phyloP scores from a whole-genome alignment of 202 grass and related monocot species.

The Alloteropsis angusta region DNA sequence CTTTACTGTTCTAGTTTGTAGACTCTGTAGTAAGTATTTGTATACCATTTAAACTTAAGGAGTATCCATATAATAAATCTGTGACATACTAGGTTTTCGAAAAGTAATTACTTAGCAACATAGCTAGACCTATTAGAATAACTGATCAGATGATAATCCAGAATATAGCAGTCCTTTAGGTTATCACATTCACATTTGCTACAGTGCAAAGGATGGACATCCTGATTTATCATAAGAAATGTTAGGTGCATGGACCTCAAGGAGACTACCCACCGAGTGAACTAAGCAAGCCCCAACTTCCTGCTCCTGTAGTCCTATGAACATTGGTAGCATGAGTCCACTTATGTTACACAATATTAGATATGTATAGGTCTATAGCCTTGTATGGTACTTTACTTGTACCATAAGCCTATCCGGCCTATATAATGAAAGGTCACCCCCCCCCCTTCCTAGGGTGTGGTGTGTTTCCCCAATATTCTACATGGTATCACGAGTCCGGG shows the following conservation, averaged over 20 bases:
- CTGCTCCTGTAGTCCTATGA: not conserved
- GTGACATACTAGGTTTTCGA: conserved; percentile 1
- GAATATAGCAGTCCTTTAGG: not conserved
- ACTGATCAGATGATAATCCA: not conserved
- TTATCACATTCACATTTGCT: not conserved
- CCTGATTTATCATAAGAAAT: conserved; percentile 1
- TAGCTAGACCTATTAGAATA: conserved; percentile 1
- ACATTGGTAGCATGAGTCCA: not conserved
- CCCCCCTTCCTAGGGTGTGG: too few species aligned
- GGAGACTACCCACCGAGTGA: not conserved
- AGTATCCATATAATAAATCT: not conserved
- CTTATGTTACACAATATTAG: not conserved
- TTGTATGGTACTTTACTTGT: too few species aligned
- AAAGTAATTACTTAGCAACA: not conserved
- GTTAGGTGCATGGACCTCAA: not conserved
- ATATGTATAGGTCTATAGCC: too few species aligned
- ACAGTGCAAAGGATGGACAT: not conserved
- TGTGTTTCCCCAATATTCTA: too few species aligned
- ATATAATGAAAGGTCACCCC: too few species aligned
- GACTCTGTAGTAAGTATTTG: not conserved
- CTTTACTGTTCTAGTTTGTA: conserved; percentile 1
- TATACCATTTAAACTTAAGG: conserved; percentile 12
- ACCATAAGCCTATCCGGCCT: too few species aligned
- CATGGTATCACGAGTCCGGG: too few species aligned
- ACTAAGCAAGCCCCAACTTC: not conserved